phyloP scores from a whole-genome alignment of 2,329 filamentous ascomycete genomes.

The Fusarium haematococcum region DNA sequence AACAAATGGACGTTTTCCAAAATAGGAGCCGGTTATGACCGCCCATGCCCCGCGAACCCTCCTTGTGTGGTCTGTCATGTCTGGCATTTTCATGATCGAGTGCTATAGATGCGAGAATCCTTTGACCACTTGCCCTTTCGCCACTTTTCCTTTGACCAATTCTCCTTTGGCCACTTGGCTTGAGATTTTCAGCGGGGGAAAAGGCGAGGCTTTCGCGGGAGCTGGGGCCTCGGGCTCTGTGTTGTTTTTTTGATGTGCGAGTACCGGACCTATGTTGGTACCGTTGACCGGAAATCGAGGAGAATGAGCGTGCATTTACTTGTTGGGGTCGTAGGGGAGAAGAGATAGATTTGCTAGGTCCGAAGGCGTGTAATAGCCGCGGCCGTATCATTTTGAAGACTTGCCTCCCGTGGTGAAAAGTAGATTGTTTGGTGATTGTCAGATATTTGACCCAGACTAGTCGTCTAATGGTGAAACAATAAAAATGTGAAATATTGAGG shows the following conservation, averaged over 20 bases:
- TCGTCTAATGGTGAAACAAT: not conserved
- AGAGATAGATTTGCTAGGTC: not conserved
- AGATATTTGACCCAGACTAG: not conserved
- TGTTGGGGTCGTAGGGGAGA: not conserved
- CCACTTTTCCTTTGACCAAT: too few species aligned
- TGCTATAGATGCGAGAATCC: too few species aligned
- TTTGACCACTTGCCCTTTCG: too few species aligned
- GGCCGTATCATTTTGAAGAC: constrained; percentile 5
- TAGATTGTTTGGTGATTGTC: not conserved
- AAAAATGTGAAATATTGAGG: not conserved
- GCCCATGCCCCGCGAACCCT: constrained; percentile 31
- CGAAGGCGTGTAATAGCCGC: not conserved
- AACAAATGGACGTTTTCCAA: constrained; percentile 40
- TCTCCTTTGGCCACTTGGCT: not conserved
- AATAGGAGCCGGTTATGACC: constrained; percentile 33
- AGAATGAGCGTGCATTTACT: constrained; percentile 10
- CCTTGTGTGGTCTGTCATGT: not conserved
- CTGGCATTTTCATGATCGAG: too few species aligned
- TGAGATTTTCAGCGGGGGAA: too few species aligned
- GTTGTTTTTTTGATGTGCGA: not conserved
- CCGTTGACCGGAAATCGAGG: constrained; percentile 4
- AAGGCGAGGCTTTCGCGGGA: not conserved
- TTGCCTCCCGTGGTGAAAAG: not conserved
- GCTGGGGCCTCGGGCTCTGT: not conserved
- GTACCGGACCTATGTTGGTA: not conserved